Evolutionary conservation across 805 yeast genomes (phyloP).

Genomic region (Zygoascus flipseniorum): DNA sequence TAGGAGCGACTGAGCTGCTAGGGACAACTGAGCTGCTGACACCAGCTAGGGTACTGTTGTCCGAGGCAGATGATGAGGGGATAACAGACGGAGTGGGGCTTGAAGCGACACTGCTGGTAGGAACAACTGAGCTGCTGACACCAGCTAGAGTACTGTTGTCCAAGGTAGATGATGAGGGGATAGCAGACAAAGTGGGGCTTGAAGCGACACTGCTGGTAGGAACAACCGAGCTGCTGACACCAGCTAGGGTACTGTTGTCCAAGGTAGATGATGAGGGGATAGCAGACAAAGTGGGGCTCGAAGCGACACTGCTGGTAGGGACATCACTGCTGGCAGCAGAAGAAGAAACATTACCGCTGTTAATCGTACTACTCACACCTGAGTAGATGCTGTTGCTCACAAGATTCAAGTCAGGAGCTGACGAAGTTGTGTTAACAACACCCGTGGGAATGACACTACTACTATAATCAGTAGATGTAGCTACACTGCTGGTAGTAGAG

Average conservation of each 20-base stretch:
- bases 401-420: neutral
- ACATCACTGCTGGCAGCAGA: neutral
- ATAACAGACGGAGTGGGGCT: neutral
- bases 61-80: neutral
- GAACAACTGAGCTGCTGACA: neutral
- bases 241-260: neutral
- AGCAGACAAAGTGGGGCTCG: neutral
- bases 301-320: slow-evolving; percentile 1
- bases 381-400: no score
- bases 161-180: neutral
- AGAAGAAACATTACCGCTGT: neutral
- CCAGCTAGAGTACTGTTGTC: neutral
- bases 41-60: neutral
- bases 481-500: neutral
- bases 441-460: no score
- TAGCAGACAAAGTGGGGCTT: neutral
- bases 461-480: no score
- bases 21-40: neutral
- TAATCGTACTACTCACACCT: no score
- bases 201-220: slow-evolving; percentile 2
- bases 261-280: neutral
- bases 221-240: neutral
- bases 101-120: slow-evolving; percentile 2
- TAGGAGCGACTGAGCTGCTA: neutral
- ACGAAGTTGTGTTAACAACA: neutral